Percentiles rank a stretch among this genome's conserved stretches.
These are phyloP conservation scores for Eutypella sp. DNA, from an alignment of 2,329 filamentous ascomycete species.

Conservation along the genomic window DNA sequence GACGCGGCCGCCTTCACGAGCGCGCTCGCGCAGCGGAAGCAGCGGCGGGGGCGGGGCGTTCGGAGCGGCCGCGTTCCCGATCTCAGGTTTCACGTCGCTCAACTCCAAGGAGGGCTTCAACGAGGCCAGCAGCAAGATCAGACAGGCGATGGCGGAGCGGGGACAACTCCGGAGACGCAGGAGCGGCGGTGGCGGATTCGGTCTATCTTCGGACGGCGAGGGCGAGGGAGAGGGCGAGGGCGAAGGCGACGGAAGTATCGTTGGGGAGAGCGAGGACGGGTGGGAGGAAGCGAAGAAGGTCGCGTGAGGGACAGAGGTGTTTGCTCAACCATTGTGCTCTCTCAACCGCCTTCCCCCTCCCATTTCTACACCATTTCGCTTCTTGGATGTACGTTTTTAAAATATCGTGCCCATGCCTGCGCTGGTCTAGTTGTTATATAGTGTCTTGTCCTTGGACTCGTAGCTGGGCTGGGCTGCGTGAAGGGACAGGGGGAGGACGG, in stretches of 20 bases:
- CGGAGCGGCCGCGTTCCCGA: constrained; percentile 56
- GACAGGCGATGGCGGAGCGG: constrained; percentile 78
- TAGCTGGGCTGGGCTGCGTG: no score
- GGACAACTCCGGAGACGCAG: constrained; percentile 55
- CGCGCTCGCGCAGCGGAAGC: constrained; percentile 37
- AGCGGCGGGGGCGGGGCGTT: constrained; percentile 49
- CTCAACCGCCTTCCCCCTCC: neutral
- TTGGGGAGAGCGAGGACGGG: constrained; percentile 3
- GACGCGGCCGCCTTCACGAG: constrained; percentile 78
- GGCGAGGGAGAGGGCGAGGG: neutral
- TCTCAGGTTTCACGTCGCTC: constrained; percentile 65
- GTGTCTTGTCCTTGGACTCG: no score
- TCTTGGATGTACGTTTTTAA: no score
- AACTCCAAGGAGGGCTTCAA: constrained; percentile 69
- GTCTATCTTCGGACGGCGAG: constrained; percentile 20
- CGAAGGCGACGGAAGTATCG: neutral
- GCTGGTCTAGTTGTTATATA: no score
- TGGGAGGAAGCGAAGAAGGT: constrained; percentile 11
- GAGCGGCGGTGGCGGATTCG: constrained; percentile 33
- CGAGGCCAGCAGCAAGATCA: constrained; percentile 78
- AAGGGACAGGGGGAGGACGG: no score
- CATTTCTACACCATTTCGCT: no score
- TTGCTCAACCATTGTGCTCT: neutral
- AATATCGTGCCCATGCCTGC: no score
- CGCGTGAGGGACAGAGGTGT: constrained; percentile 2